phyloP scores from a whole-genome alignment of 306 rosid genomes.

The Spatholobus suberectus region DNA sequence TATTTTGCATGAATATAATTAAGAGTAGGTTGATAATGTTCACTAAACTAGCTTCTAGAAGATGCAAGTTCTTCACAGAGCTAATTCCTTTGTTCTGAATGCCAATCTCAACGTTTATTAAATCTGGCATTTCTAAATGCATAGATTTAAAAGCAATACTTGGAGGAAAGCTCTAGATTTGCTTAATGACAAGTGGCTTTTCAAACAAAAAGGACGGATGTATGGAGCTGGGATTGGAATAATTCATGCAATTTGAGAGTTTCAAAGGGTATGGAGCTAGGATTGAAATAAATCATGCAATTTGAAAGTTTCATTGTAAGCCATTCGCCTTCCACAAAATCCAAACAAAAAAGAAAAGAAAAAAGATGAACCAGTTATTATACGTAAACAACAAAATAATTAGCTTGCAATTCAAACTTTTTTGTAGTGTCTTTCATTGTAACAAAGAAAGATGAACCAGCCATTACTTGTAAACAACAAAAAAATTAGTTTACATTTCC shows the following conservation, averaged over 20 bases:
- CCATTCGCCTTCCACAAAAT: neutral
- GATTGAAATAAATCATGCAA: neutral
- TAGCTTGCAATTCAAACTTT: neutral
- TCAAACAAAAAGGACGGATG: neutral
- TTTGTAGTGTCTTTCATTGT: neutral
- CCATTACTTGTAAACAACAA: too few relatives aligned
- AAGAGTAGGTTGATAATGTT: neutral
- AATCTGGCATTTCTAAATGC: neutral
- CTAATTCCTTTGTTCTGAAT: neutral
- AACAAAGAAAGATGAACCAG: neutral
- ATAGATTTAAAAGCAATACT: neutral
- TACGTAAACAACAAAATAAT: neutral
- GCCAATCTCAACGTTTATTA: neutral
- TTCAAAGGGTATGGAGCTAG: neutral
- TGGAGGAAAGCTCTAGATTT: neutral
- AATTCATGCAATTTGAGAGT: neutral
- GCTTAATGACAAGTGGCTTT: neutral
- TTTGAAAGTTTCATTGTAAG: neutral
- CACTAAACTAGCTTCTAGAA: neutral
- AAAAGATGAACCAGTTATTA: neutral
- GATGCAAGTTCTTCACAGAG: neutral
- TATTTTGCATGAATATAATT: neutral
- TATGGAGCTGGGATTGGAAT: neutral
- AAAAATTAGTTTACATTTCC: too few relatives aligned
- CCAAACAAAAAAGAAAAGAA: neutral